A percentile compares a stretch with the other conserved stretches of the same genome.
phyloP scores from a whole-genome alignment of 208 protist species.

The Crithidia thermophila region DNA sequence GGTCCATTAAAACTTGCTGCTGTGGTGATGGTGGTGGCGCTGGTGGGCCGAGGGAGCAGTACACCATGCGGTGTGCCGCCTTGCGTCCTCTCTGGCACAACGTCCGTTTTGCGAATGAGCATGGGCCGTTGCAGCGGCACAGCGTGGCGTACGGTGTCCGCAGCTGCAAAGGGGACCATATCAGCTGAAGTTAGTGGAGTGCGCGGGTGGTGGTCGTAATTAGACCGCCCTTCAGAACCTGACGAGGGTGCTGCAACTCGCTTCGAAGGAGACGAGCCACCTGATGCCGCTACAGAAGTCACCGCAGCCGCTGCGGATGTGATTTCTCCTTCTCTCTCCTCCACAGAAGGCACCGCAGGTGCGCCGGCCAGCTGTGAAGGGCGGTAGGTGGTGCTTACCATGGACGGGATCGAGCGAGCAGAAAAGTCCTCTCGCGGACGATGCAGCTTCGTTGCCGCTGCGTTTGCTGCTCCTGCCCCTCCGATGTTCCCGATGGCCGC shows the following conservation, averaged over 20 bases:
- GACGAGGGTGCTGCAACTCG: too few species aligned
- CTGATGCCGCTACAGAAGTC: too few species aligned
- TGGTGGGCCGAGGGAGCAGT: not conserved
- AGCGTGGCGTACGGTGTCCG: slow-evolving; percentile 11
- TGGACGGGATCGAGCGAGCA: slow-evolving; percentile 33
- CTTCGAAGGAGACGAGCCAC: too few species aligned
- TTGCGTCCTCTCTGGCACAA: not conserved
- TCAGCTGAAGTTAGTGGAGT: too few species aligned
- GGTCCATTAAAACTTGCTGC: not conserved
- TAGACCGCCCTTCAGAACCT: too few species aligned
- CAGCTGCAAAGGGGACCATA: not conserved
- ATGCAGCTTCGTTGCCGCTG: not conserved
- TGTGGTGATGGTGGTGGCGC: not conserved
- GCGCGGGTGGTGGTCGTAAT: too few species aligned
- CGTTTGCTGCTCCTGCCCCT: not conserved
- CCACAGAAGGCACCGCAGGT: not conserved
- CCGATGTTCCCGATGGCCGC: not conserved
- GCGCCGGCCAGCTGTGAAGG: slow-evolving; percentile 35
- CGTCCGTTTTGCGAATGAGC: slow-evolving; percentile 17
- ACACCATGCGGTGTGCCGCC: not conserved
- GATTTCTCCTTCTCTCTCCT: not conserved
- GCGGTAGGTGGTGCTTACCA: slow-evolving; percentile 45
- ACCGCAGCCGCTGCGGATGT: too few species aligned
- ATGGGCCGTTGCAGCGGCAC: slow-evolving; percentile 19
- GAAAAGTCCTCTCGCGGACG: not conserved